Evolutionary conservation across 1,284 basidiomycete species (phyloP).

Genomic region (Tylopilus microsporus): DNA sequence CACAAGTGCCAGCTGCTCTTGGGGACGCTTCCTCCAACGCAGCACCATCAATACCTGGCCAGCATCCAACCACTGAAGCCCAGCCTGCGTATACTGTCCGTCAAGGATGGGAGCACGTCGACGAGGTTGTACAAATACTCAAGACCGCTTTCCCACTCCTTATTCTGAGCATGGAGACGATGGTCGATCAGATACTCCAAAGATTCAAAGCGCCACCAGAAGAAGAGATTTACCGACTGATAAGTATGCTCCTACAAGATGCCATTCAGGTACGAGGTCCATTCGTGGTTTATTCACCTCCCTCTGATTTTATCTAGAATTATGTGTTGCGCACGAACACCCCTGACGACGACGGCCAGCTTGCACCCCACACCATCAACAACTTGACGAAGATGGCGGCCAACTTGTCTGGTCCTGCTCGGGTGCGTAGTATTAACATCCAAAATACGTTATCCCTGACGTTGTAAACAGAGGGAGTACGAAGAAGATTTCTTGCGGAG

Average conservation of each 20-base stretch:
- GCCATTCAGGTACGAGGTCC: constrained; percentile 53
- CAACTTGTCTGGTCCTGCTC: constrained; percentile 62
- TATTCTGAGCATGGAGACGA: constrained; percentile 93
- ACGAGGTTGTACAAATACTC: constrained; percentile 91
- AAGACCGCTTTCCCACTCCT: constrained; percentile 97
- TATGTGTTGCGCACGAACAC: constrained; percentile 67
- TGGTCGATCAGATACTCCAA: constrained; percentile 91
- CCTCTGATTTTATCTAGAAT: constrained; percentile 41
- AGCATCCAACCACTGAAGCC: constrained; percentile 28
- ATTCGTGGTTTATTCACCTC: not conserved
- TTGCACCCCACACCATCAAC: constrained; percentile 53
- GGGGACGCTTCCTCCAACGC: constrained; percentile 19
- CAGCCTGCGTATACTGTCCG: constrained; percentile 45
- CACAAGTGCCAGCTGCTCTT: constrained; percentile 19
- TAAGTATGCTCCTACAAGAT: constrained; percentile 78
- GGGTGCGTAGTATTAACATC: constrained; percentile 41
- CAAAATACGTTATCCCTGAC: constrained; percentile 1
- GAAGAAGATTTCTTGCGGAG: constrained; percentile 87
- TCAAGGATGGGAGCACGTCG: constrained; percentile 87
- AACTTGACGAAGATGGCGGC: constrained; percentile 74
- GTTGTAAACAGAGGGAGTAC: constrained; percentile 66
- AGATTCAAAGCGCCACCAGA: constrained; percentile 90
- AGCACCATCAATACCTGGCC: constrained; percentile 16
- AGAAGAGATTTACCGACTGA: constrained; percentile 93
- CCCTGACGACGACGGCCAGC: constrained; percentile 72